These are phyloP conservation scores for Oropetium thomaeum DNA, from an alignment of 176 grass and related monocot genomes.

Conservation along the genomic window DNA sequence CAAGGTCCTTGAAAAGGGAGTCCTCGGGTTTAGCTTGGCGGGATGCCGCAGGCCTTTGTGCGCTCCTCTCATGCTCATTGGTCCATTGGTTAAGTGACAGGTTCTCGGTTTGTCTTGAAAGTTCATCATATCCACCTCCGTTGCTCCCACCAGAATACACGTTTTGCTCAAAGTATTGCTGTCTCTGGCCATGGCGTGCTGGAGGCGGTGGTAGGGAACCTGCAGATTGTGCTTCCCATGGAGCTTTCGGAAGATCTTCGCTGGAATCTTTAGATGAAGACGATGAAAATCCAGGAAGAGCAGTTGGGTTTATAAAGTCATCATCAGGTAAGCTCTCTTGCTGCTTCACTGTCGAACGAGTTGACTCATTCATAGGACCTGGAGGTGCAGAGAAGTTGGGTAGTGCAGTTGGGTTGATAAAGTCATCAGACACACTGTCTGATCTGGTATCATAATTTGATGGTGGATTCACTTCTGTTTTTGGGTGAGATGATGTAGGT, in stretches of 20 bases:
- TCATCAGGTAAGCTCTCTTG: constrained; percentile 49
- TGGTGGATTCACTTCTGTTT: constrained; percentile 27
- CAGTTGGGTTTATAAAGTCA: constrained; percentile 61
- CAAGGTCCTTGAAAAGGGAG: constrained; percentile 84
- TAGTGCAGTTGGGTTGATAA: constrained; percentile 50
- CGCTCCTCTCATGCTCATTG: constrained; percentile 26
- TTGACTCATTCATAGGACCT: constrained; percentile 19
- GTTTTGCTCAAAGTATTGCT: constrained; percentile 71
- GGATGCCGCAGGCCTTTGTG: background rate
- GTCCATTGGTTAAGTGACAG: constrained; percentile 53
- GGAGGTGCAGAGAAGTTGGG: constrained; percentile 40
- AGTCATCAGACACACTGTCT: constrained; percentile 40
- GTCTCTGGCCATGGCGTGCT: constrained; percentile 75
- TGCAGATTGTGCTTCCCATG: constrained; percentile 57
- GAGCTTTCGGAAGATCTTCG: constrained; percentile 65
- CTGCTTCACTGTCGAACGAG: background rate
- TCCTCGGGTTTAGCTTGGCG: constrained; percentile 78
- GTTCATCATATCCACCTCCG: constrained; percentile 43
- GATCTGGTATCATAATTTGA: constrained; percentile 18
- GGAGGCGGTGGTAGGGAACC: constrained; percentile 76
- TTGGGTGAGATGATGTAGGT: constrained; percentile 30
- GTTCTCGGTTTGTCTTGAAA: constrained; percentile 38
- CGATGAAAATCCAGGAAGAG: constrained; percentile 41
- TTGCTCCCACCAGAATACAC: constrained; percentile 48
- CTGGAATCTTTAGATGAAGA: constrained; percentile 44